Conservation (phyloP, 2,329 filamentous ascomycete species). For the Catunica adiposa region DNA sequence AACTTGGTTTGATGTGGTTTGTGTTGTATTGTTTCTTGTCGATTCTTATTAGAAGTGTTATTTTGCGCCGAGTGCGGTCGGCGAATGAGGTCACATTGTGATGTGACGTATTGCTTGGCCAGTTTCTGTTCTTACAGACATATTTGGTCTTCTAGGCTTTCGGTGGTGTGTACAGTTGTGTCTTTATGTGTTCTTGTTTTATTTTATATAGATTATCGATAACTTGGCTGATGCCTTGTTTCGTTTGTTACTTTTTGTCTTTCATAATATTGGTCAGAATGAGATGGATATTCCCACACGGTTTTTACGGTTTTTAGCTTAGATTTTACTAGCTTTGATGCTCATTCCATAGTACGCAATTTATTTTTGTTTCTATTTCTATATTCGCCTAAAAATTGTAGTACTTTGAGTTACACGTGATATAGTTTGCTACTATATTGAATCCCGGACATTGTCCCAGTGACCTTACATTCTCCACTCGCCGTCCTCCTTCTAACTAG, state of each 20-base stretch:
- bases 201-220: not conserved
- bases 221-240: not conserved
- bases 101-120: not conserved
- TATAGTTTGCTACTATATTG: not conserved
- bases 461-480: not conserved
- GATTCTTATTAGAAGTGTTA: not conserved
- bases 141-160: not conserved
- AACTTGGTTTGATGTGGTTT: not conserved
- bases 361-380: not conserved
- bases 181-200: not conserved
- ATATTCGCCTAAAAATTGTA: not conserved
- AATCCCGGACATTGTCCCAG: too few relatives aligned
- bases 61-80: too few relatives aligned
- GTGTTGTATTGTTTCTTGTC: not conserved
- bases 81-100: too few relatives aligned
- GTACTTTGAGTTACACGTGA: not conserved
- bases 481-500: not conserved
- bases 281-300: not conserved
- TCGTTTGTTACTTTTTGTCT: not conserved
- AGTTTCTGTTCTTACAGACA: slow-evolving; percentile 1
- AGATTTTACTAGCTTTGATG: not conserved
- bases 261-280: not conserved
- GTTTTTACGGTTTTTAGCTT: not conserved
- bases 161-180: not conserved
- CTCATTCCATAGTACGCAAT: not conserved